Base-by-base conservation (phyloP, 2,329 filamentous ascomycete species). In the Leptographium galeiforme region DNA sequence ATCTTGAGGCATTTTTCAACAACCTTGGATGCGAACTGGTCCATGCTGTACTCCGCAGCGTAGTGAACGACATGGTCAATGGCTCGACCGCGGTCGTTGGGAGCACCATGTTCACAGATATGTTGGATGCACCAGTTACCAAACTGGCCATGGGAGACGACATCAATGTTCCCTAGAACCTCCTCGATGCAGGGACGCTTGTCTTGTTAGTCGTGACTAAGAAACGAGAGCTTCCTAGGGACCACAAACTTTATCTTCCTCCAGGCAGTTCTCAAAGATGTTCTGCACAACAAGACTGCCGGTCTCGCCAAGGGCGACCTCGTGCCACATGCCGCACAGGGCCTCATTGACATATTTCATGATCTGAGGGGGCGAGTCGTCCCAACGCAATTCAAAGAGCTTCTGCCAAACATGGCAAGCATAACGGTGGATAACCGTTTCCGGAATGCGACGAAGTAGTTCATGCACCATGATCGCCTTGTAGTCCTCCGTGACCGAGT, bases 61-160 rank as follows among this genome's bases (percentile, higher is more conserved):
- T 89, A 95, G 58, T 85, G 85, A 60, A 98, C 85, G 63, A 98
- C 91, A 67, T 97, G 91, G 61, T 98, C 91, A 63, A 96, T 85
- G 46, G 94, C 93, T 60, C 90, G 85, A 69, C 85, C 91, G 62
- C 91, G 90, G 68, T 98, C 94, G 43, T 85, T 83, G 36, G 90
- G 86, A 54, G 85, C 85, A 50, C 94, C 91, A 65, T 98, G 93
- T 68, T 98, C 93, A 69, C 93, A 98, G 62, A 98, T 89, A 70
- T 98, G 93, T 71, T 98, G 93, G 63, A 98, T 97, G 72, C 93
- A 98, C 93, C 93, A 98, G 67, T 98, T 98, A 53, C 93, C 93
- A 65, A 98, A 98, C 66, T 98, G 93, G 32, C 93, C 93, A 66
- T 96, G 91, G 55, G 93, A 87, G 63, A 98, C 89, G 57, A 95